Evolutionary conservation across 2,329 filamentous ascomycete species (phyloP), one percentile per base, ranked within the genome.

Genomic region (Coniochaeta sp.): DNA sequence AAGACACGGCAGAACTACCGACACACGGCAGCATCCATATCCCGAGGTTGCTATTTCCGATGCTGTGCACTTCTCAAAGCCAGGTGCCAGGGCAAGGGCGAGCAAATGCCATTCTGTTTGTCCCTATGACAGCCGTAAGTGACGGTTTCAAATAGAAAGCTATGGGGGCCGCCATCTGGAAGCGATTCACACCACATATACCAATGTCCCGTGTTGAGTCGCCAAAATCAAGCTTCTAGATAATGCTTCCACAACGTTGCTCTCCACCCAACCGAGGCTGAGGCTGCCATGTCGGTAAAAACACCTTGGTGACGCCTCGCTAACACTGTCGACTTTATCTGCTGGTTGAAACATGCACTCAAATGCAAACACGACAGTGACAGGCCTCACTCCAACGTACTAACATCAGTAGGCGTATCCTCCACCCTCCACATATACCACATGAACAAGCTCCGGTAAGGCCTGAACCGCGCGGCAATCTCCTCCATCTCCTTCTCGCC

Each of bases 341-440:
- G 6, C 16, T 14, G 16, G 11, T 38, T 12, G 11, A 38, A 38
- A 12, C 16, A n/a, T 22, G 3, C 16, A 11, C 28, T 31, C 9
- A 9, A 9, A 9, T 9, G 9, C 28, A 31, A 31, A 31, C 28
- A 31, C 9, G 28, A 31, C 22, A 2, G 22, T 26, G 31, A 34
- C 26, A 34, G 22, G 31, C 31, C 38, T 57, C 54, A 28, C 64
- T 84, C 83, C 72, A 87, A 69, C 3, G 82, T 81, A 63, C 81
- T 85, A 28, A 93, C 76, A 72, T 96, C 89, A 14, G 54, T 55
- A 22, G 50, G 50, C 4, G 91, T 91, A 70, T 91, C 86, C 70
- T 89, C 89, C 12, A 93, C 86, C 62, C 89, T 81, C 93, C 93
- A 97, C 90, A 96, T 96, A 72, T 96, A 96, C 93, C 93, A 97